These are phyloP conservation scores for Bromus sterilis DNA, from an alignment of 176 grass and related monocot species.

Conservation along the genomic window DNA sequence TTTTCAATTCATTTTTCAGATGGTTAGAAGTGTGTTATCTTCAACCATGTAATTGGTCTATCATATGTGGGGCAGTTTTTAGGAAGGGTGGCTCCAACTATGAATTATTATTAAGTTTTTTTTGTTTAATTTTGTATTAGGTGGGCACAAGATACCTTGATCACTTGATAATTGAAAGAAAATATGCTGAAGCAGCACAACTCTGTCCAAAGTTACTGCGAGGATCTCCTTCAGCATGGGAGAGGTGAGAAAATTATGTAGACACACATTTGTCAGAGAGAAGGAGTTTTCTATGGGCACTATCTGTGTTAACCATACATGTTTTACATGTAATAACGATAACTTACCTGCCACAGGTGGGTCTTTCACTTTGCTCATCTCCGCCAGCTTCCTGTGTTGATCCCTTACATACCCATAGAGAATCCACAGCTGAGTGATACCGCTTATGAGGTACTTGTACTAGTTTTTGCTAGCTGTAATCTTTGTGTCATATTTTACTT, in stretches of 20 bases:
- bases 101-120: constrained; percentile 15
- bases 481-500: not conserved
- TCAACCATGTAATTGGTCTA: not conserved
- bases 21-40: not conserved
- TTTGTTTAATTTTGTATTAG: constrained; percentile 40
- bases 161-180: constrained; percentile 93
- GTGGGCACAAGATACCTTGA: constrained; percentile 96
- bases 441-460: constrained; percentile 71
- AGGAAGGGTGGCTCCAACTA: not conserved
- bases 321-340: constrained; percentile 21
- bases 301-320: constrained; percentile 13
- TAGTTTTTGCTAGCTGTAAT: not conserved
- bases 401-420: constrained; percentile 93
- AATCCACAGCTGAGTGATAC: constrained; percentile 93
- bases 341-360: constrained; percentile 57
- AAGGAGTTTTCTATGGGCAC: constrained; percentile 1
- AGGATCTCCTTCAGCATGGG: constrained; percentile 92
- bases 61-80: not conserved
- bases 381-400: constrained; percentile 88
- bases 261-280: not conserved
- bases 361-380: constrained; percentile 98
- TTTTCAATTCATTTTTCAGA: not conserved
- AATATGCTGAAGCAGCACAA: constrained; percentile 88
- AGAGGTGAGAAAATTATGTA: constrained; percentile 59
- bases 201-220: constrained; percentile 84